phyloP scores from a whole-genome alignment of 768 basidiomycete genomes.

The Arthromyces matolae region DNA sequence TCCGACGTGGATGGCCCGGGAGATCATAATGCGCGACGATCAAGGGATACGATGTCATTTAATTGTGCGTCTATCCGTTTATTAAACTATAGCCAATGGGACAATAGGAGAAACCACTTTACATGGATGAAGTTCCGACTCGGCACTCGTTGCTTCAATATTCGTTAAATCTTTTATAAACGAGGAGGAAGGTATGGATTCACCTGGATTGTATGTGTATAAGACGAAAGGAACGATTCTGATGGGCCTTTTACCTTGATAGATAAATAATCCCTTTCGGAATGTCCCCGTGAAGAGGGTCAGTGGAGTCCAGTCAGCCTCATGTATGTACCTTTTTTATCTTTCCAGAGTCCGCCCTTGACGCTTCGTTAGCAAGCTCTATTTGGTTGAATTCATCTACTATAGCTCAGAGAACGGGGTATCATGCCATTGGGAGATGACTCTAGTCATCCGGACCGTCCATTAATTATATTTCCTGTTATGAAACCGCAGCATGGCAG shows the following conservation, averaged over 20 bases:
- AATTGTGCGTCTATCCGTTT: not conserved
- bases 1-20: slow-evolving; percentile 21
- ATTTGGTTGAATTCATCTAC: slow-evolving; percentile 2
- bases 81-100: not conserved
- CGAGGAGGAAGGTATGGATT: not conserved
- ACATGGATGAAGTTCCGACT: not conserved
- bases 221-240: not conserved
- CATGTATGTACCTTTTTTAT: slow-evolving; percentile 6
- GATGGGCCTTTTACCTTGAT: slow-evolving; percentile 1
- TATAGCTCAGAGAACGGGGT: not conserved
- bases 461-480: slow-evolving; percentile 2
- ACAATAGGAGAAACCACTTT: not conserved
- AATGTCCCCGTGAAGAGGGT: slow-evolving; percentile 7
- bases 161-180: not conserved
- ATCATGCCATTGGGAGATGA: not conserved
- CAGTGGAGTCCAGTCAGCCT: slow-evolving; percentile 5
- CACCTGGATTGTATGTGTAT: not conserved
- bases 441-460: not conserved
- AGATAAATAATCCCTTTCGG: slow-evolving; percentile 5
- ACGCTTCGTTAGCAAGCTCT: slow-evolving; percentile 3
- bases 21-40: slow-evolving; percentile 25
- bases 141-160: not conserved
- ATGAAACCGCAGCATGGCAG: slow-evolving; percentile 1
- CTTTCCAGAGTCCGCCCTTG: not conserved
- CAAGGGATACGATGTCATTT: slow-evolving; percentile 19